Base-by-base conservation (phyloP, 495 filamentous ascomycete species). In the Aspergillus asperescens region DNA sequence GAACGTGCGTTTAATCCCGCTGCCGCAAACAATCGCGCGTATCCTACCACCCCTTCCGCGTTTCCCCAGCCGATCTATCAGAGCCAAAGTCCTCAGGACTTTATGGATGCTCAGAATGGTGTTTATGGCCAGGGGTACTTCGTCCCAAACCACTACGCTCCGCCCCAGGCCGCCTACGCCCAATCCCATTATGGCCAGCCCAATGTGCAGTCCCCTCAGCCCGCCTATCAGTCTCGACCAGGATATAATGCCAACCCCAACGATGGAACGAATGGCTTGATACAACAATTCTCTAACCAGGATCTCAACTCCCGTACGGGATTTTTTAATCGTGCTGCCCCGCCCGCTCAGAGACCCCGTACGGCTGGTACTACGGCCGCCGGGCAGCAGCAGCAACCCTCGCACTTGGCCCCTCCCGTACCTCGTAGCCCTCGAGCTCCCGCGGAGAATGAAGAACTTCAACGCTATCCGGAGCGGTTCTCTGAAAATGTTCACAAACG, bases 241-340 rank as follows among this genome's bases (percentile, higher is more conserved):
- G 67, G 65, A 22, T 80, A 81, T 54, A 67, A 58, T 53, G 40
- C 69, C 60, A 80, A 77, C 52, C 35, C 70, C 62, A 80, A 77
- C 47, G 85, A 87, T 55, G 81, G 76, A 18, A 83, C 83, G 27
- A 86, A 90, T 56, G 92, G 90, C 19, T 77, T 99, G 41, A 89
- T 89, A 57, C 89, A 95, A 62, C 93, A 99, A 65, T 91, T 99
- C 65, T 93, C 92, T 29, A 90, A 97, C 69, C 93, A 99, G 77
- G 95, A 97, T 66, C 81, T 97, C 7, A 88, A 86, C 44, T 77
- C 81, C 40, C 80, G 88, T 57, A 72, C 71, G 2, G 83, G 85
- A 50, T 80, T 88, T 45, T 88, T 88, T 59, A 76, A 73, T 59
- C 83, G 88, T 28, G 80, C 88, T 38, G 77, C 80, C 5, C 87